Base-by-base conservation (phyloP, 768 basidiomycete genomes). In the Panellus pusillus region DNA sequence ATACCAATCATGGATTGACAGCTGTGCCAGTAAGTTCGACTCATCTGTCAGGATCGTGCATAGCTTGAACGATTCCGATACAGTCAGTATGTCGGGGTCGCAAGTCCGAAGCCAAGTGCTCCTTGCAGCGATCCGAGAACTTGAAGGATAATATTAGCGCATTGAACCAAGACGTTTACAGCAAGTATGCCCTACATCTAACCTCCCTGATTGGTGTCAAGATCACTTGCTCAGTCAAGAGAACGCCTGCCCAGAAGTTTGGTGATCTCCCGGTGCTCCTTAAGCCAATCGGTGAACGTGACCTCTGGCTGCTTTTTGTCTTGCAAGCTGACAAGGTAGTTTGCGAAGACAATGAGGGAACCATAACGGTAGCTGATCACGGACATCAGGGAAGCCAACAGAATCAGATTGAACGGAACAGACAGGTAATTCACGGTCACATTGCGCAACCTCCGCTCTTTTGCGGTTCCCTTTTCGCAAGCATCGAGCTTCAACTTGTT, bases 401-500 rank as follows among this genome's bases (percentile, higher is more conserved):
- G 18, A 44, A 32, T 27, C 31, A 19, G 28, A 29, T 38, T 37
- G 55, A 53, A 17, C 41, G 57, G 62, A 17, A 61, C 77, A 41
- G 60, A 95, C 81, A 98, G 70, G 67, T 99, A 99, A 69, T 97
- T 98, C 51, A 92, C 83, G 2, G 89, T 86, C 46, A 93, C 75
- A 32, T 80, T 81, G 61, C 82, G 79, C 50, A 98, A 62, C 60
- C 90, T 90, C 44, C 75, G 78, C 52, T 91, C 81, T 68, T 97
- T 98, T 44, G 73, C 66, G 41, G 85, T 90, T 8, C 87, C 89
- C 53, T 84, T 87, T 61, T 89, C 88, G 42, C 84, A 83, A 0
- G 93, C 88, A 41, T 93, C 93, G 0, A 83, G 82, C 63, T 95
- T 93, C 44, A 98, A 77, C 69, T 96, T 95, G 74, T 94, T 93